Conservation (phyloP, 495 filamentous ascomycete genomes). For the Tetracladium setigerum region DNA sequence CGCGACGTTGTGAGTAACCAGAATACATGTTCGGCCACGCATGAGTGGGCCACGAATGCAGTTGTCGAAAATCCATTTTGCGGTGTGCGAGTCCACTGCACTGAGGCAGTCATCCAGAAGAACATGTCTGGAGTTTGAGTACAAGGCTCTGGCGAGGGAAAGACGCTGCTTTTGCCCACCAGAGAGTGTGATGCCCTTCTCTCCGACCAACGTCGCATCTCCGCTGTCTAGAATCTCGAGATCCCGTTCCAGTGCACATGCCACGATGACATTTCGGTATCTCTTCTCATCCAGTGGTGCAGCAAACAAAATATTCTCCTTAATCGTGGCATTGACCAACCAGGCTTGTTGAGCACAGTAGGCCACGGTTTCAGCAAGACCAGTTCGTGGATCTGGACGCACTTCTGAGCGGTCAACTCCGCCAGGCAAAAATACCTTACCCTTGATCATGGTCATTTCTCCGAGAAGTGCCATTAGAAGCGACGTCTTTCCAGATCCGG, state of each 20-base stretch:
- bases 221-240: conserved; percentile 87
- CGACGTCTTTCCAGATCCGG: conserved; percentile 91
- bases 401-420: conserved; percentile 74
- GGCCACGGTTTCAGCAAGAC: conserved; percentile 83
- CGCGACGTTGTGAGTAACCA: conserved; percentile 93
- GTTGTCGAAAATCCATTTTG: conserved; percentile 95
- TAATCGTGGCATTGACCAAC: conserved; percentile 94
- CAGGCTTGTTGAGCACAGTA: conserved; percentile 98
- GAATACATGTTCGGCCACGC: conserved; percentile 79
- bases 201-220: conserved; percentile 90
- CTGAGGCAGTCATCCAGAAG: conserved; percentile 94
- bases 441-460: conserved; percentile 86
- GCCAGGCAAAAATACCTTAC: conserved; percentile 76
- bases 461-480: conserved; percentile 93
- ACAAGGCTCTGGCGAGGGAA: conserved; percentile 86
- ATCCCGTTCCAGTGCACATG: conserved; percentile 90
- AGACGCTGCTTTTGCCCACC: conserved; percentile 98
- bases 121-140: conserved; percentile 84
- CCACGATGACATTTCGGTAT: conserved; percentile 81
- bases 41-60: conserved; percentile 88
- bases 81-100: conserved; percentile 97
- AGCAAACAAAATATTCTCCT: conserved; percentile 93
- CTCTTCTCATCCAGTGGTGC: conserved; percentile 73
- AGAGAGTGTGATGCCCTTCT: conserved; percentile 95
- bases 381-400: conserved; percentile 71